Base-by-base conservation (phyloP, 108 stramenopile species). In the Schizochytrium sp. region DNA sequence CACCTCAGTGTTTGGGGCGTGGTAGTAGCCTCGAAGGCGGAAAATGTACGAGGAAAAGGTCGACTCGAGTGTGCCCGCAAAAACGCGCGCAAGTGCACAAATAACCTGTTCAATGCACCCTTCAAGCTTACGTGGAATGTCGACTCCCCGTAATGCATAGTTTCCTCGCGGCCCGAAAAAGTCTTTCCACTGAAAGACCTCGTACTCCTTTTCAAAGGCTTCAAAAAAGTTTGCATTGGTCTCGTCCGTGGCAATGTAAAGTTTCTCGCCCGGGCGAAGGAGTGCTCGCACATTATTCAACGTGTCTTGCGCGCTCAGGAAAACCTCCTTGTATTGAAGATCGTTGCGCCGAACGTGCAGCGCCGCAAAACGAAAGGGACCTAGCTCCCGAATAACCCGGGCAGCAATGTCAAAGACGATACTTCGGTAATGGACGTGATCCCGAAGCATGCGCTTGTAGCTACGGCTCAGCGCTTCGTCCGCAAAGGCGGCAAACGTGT, bases 321-420 rank as follows among this genome's bases (percentile, higher is more conserved):
- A 83, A 16, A 83, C 76, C 76, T 83, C 76, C 23, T 83, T 83
- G 51, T 83, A 83, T 4, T 83, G 76, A 12, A 83, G 76, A 23
- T 83, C 76, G 76, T 83, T 83, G 23, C 76, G 76, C 1, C 76
- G 76, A 83, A 83, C 23, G 76, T 83, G 76, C 76, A 83, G 51
- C n/a, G 76, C 76, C 1, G 76, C 19, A 34, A 53, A 83, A 0
- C 28, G 45, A 23, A 83, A 83, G n/a, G 76, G 76, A 0, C 51
- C 48, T 6, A 83, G 76, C 76, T 83, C 45, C 19, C 76, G 76
- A 53, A 83, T 83, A 23, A 83, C 76, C 23, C 76, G 45, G 6
- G 76, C 76, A 34, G 76, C 76, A 23, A 83, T 83, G 28, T 83
- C 76, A 83, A 83, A 83, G 45, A 83, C 76, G 48, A 83, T 53